Evolutionary conservation across 495 filamentous ascomycete genomes (phyloP).

Genomic region (Penicillium atrosanguineum): DNA sequence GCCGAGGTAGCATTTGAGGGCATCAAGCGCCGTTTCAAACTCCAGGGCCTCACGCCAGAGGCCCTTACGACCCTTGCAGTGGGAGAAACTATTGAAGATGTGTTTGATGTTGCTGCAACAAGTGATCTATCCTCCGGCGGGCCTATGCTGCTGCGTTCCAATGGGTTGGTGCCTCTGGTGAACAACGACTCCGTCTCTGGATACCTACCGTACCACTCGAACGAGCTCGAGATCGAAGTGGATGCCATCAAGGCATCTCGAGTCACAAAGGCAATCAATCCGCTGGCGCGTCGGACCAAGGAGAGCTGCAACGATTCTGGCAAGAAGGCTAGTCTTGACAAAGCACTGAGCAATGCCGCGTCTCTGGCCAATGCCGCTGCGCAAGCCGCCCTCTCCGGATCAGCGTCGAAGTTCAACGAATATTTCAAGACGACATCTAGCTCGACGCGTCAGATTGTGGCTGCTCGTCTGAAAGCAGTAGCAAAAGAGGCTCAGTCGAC

Average conservation of each 20-base stretch:
- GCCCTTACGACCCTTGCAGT: conserved; percentile 55
- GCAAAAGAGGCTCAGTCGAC: conserved; percentile 48
- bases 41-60: conserved; percentile 43
- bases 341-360: conserved; percentile 49
- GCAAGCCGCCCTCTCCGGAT: conserved; percentile 48
- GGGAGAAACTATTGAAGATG: conserved; percentile 53
- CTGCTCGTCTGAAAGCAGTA: conserved; percentile 49
- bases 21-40: conserved; percentile 49
- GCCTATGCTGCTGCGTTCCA: conserved; percentile 46
- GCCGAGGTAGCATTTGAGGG: conserved; percentile 55
- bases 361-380: conserved; percentile 52
- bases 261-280: conserved; percentile 41
- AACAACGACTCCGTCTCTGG: conserved; percentile 31
- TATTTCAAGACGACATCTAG: conserved; percentile 60
- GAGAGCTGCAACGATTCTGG: conserved; percentile 49
- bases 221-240: conserved; percentile 33
- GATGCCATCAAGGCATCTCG: conserved; percentile 50
- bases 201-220: conserved; percentile 23
- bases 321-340: conserved; percentile 37
- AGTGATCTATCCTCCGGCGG: conserved; percentile 53
- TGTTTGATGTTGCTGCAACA: conserved; percentile 55
- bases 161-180: conserved; percentile 48
- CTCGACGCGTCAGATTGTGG: conserved; percentile 45
- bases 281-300: conserved; percentile 48
- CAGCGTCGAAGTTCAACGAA: conserved; percentile 50